Evolutionary conservation across 148 eudicot species (phyloP).

Genomic region (Rhododendron ovatum): DNA sequence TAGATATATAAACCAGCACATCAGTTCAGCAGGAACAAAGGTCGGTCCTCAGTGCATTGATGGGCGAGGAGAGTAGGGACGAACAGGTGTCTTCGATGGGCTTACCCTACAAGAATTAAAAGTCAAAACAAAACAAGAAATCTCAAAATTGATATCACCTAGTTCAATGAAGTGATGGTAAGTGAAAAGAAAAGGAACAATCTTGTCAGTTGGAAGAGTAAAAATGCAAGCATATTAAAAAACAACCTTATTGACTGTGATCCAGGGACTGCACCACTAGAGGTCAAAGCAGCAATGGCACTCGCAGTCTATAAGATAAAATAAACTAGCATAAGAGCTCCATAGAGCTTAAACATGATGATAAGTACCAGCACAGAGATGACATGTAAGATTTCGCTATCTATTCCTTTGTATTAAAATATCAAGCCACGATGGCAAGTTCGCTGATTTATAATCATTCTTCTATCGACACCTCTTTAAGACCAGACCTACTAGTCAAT

Average conservation of each 20-base stretch:
- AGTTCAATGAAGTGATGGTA: background rate
- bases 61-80: constrained; percentile 52
- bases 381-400: background rate
- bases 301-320: constrained; percentile 57
- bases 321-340: background rate
- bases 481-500: background rate
- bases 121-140: background rate
- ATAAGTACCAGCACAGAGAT: background rate
- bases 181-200: background rate
- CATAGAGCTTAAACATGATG: background rate
- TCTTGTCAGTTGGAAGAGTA: background rate
- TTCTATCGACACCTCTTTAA: background rate
- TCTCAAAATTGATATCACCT: background rate
- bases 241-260: constrained; percentile 60
- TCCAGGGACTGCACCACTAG: constrained; percentile 61
- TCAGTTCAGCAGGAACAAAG: constrained; percentile 8
- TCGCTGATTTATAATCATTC: background rate
- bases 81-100: constrained; percentile 90
- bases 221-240: background rate
- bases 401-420: background rate
- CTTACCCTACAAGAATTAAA: constrained; percentile 51
- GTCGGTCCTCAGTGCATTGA: constrained; percentile 32
- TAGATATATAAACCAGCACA: constrained; percentile 11
- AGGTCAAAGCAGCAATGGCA: constrained; percentile 69
- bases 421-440: background rate